Percentiles rank a stretch among this genome's conserved stretches.
These are phyloP conservation scores for Meyerozyma sp. DNA, from an alignment of 1,139 yeast species.

Conservation along the genomic window DNA sequence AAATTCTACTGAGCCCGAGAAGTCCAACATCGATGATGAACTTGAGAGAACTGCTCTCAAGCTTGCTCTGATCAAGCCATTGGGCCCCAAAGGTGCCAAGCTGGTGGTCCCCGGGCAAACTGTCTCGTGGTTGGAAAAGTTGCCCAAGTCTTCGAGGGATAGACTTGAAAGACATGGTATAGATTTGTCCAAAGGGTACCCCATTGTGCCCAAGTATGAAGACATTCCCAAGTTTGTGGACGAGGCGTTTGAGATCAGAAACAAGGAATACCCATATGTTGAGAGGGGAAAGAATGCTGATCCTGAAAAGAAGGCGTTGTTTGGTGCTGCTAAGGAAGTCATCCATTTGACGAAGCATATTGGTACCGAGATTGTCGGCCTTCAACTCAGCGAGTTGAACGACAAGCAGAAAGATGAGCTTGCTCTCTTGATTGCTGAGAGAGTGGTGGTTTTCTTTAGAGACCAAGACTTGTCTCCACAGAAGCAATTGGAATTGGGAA, in stretches of 20 bases:
- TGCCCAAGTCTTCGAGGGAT: constrained; percentile 31
- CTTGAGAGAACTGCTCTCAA: constrained; percentile 7
- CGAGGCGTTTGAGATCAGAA: constrained; percentile 44
- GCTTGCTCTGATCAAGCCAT: constrained; percentile 9
- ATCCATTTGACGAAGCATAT: constrained; percentile 41
- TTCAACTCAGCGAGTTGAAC: constrained; percentile 43
- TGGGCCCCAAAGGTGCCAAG: constrained; percentile 5
- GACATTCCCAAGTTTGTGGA: constrained; percentile 47
- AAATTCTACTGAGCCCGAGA: constrained; percentile 4
- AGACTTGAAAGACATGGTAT: constrained; percentile 32
- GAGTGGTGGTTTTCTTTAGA: constrained; percentile 45
- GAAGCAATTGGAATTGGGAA: constrained; percentile 39
- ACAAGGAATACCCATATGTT: constrained; percentile 31
- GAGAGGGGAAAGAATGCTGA: constrained; percentile 48
- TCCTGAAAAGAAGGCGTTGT: constrained; percentile 47
- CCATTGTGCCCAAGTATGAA: constrained; percentile 22
- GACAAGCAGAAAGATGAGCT: constrained; percentile 51
- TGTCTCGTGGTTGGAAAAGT: constrained; percentile 12
- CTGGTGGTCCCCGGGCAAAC: constrained; percentile 4
- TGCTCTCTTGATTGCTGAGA: constrained; percentile 46
- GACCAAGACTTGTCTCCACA: constrained; percentile 44
- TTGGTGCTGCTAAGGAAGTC: constrained; percentile 49
- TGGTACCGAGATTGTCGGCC: constrained; percentile 54
- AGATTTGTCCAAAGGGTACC: constrained; percentile 41
- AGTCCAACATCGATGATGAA: constrained; percentile 3